These are phyloP conservation scores for Quercus lobata DNA, from an alignment of 331 rosid genomes.

Conservation along the genomic window DNA sequence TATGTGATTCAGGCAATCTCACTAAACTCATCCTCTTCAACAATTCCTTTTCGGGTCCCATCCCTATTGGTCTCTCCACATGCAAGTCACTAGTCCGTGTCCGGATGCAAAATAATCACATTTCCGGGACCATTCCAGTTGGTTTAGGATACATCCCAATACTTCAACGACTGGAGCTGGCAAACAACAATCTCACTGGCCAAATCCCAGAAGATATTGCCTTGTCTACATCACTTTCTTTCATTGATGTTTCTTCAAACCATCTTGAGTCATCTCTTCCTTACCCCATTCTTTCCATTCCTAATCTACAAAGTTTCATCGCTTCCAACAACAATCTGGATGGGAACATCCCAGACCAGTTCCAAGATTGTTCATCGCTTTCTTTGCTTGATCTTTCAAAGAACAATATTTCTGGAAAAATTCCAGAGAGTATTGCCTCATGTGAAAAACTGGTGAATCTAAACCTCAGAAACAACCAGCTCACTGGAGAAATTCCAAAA, in stretches of 20 bases:
- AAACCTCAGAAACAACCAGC: slow-evolving; percentile 57
- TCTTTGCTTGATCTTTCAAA: slow-evolving; percentile 73
- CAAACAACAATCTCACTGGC: slow-evolving; percentile 68
- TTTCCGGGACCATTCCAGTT: slow-evolving; percentile 72
- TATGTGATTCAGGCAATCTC: slow-evolving; percentile 70
- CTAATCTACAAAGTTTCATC: slow-evolving; percentile 72
- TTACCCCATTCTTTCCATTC: slow-evolving; percentile 53
- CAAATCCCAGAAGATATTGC: slow-evolving; percentile 60
- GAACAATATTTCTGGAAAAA: slow-evolving; percentile 54
- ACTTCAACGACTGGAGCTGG: slow-evolving; percentile 77
- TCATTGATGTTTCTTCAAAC: slow-evolving; percentile 77
- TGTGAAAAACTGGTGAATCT: slow-evolving; percentile 73
- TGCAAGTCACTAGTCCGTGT: slow-evolving; percentile 73
- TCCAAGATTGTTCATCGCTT: slow-evolving; percentile 66
- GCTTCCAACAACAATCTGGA: slow-evolving; percentile 65
- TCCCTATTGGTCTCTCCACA: slow-evolving; percentile 64
- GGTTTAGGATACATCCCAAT: slow-evolving; percentile 67
- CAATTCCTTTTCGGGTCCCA: slow-evolving; percentile 71
- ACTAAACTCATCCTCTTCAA: slow-evolving; percentile 82
- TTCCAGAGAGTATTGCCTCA: slow-evolving; percentile 78
- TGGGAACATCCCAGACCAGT: slow-evolving; percentile 63
- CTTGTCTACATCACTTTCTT: slow-evolving; percentile 71
- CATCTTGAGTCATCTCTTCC: slow-evolving; percentile 65
- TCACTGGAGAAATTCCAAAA: slow-evolving; percentile 64
- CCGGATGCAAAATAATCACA: slow-evolving; percentile 66